Percentiles rank a stretch among this genome's conserved stretches.
phyloP scores from a whole-genome alignment of 768 basidiomycete genomes.

The Tubosaeta brunneosetosa region DNA sequence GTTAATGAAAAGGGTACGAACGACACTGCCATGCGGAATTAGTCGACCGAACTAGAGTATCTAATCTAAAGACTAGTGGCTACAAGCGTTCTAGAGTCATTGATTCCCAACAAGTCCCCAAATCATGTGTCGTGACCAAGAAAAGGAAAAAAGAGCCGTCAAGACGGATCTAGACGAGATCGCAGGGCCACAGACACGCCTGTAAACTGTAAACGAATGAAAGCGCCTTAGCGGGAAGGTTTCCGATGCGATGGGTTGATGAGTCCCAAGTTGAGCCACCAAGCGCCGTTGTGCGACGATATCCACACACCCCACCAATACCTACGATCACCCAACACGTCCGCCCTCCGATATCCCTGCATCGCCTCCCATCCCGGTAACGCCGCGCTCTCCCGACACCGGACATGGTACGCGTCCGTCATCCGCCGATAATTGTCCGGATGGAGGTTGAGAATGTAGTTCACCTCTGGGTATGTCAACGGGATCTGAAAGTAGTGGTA shows the following conservation, averaged over 20 bases:
- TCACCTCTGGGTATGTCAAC: constrained; percentile 32
- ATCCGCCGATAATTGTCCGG: constrained; percentile 19
- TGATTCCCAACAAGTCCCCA: neutral
- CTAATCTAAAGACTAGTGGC: constrained; percentile 6
- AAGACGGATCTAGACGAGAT: neutral
- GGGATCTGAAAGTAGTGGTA: constrained; percentile 44
- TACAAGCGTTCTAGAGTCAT: constrained; percentile 10
- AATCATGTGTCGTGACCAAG: neutral
- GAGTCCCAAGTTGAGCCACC: constrained; percentile 46
- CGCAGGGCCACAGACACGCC: neutral
- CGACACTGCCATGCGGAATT: neutral
- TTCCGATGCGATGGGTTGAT: constrained; percentile 19
- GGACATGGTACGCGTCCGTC: constrained; percentile 27
- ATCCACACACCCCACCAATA: constrained; percentile 42
- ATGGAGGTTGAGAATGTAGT: constrained; percentile 14
- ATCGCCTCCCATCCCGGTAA: constrained; percentile 36
- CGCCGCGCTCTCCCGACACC: constrained; percentile 37
- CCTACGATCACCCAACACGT: constrained; percentile 44
- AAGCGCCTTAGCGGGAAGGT: neutral
- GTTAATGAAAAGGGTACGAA: neutral
- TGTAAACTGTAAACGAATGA: neutral
- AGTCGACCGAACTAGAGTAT: constrained; percentile 1
- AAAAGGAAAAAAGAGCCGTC: neutral
- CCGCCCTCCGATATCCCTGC: constrained; percentile 44
- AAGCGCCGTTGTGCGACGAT: constrained; percentile 31